A percentile compares a stretch with the other conserved stretches of the same genome.
phyloP scores from a whole-genome alignment of 495 filamentous ascomycete genomes.

The Hypoxylon subgilvum region DNA sequence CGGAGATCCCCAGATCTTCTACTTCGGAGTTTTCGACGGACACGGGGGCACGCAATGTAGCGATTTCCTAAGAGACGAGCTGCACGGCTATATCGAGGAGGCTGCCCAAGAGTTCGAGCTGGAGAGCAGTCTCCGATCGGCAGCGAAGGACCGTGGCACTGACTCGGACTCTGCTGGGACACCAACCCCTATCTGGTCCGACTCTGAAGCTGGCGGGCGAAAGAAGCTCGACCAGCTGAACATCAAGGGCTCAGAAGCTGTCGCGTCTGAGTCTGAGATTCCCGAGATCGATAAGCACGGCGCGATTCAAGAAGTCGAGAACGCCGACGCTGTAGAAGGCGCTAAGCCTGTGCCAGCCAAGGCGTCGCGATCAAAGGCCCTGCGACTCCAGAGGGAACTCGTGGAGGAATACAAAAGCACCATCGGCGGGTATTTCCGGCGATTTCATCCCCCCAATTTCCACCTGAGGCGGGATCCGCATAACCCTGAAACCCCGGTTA shows the following conservation, averaged over 20 bases:
- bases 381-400: conserved; percentile 69
- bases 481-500: conserved; percentile 40
- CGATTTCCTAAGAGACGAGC: conserved; percentile 77
- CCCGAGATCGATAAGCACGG: conserved; percentile 39
- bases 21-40: conserved; percentile 95
- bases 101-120: conserved; percentile 75
- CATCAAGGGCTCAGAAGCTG: conserved; percentile 47
- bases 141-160: conserved; percentile 11
- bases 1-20: conserved; percentile 94
- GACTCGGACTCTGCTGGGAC: conserved; percentile 6
- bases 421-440: conserved; percentile 90
- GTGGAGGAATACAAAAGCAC: conserved; percentile 79
- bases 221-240: conserved; percentile 44
- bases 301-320: conserved; percentile 35
- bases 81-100: conserved; percentile 89
- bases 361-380: conserved; percentile 52
- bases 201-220: conserved; percentile 25
- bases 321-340: conserved; percentile 39
- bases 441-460: conserved; percentile 78
- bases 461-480: conserved; percentile 40
- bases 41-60: conserved; percentile 93
- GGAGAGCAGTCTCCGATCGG: conserved; percentile 66
- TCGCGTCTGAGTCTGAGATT: conserved; percentile 38
- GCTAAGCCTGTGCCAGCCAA: conserved; percentile 40
- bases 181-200: conserved; percentile 10